A percentile compares a stretch with the other conserved stretches of the same genome.
Evolutionary conservation across 2,329 filamentous ascomycete genomes (phyloP).

Genomic region (Plenodomus biglobosus): DNA sequence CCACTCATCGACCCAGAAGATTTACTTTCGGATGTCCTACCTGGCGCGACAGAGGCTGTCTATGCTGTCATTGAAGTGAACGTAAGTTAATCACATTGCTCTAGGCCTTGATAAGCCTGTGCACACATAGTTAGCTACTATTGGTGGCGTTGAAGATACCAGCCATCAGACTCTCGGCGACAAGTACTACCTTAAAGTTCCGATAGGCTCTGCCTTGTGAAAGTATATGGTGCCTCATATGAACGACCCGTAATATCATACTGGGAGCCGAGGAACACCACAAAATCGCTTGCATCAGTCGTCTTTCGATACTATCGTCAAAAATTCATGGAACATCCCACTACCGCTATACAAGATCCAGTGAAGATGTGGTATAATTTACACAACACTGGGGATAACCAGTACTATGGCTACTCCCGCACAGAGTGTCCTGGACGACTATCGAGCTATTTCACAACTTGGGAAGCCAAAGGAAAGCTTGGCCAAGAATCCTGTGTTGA

Average conservation of each 20-base stretch:
- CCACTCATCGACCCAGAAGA: slow-evolving; percentile 33
- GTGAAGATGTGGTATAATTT: neutral
- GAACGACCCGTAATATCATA: slow-evolving; percentile 1
- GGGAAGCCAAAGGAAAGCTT: slow-evolving; percentile 20
- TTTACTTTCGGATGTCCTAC: slow-evolving; percentile 24
- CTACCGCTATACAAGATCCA: neutral
- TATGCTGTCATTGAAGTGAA: slow-evolving; percentile 19
- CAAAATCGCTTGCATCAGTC: slow-evolving; percentile 8
- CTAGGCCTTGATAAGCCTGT: no score
- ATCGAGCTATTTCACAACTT: slow-evolving; percentile 12
- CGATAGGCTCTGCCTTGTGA: slow-evolving; percentile 13
- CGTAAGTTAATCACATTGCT: no score
- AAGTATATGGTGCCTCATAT: slow-evolving; percentile 5
- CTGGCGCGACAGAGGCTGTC: slow-evolving; percentile 19
- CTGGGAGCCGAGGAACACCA: slow-evolving; percentile 13
- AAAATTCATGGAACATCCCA: slow-evolving; percentile 2
- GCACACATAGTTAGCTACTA: neutral
- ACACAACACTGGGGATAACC: neutral
- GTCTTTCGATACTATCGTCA: slow-evolving; percentile 13
- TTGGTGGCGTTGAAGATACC: slow-evolving; percentile 3
- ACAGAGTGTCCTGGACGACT: slow-evolving; percentile 15
- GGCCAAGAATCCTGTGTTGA: slow-evolving; percentile 17
- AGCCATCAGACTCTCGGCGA: neutral
- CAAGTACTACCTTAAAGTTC: slow-evolving; percentile 5
- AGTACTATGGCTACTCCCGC: neutral